These are phyloP conservation scores for Anthracocystis panici-leucophaei DNA, from an alignment of 1,284 basidiomycete species.

Conservation along the genomic window DNA sequence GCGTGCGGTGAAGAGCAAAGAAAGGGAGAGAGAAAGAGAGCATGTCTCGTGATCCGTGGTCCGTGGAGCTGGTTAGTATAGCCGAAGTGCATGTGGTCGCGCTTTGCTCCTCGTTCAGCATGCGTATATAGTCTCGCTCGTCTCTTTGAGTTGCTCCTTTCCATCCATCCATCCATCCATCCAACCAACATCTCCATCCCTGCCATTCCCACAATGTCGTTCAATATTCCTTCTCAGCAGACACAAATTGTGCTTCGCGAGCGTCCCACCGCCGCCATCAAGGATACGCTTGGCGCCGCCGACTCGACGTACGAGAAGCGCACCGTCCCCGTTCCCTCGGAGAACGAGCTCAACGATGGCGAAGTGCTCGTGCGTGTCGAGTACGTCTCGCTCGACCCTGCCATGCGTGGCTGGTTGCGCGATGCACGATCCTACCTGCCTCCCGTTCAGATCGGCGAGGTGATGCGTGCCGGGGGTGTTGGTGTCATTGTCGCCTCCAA, in stretches of 20 bases:
- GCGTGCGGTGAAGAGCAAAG: not conserved
- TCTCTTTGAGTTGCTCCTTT: not conserved
- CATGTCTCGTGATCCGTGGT: not conserved
- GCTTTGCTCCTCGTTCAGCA: not conserved
- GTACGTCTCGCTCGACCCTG: constrained; percentile 67
- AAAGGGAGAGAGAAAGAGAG: no score
- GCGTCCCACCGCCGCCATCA: constrained; percentile 64
- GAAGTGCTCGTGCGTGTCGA: constrained; percentile 66
- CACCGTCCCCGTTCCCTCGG: constrained; percentile 37
- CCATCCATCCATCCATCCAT: constrained; percentile 6
- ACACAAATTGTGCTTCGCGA: constrained; percentile 65
- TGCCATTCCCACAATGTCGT: constrained; percentile 26
- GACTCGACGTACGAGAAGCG: constrained; percentile 61
- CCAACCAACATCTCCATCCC: not conserved
- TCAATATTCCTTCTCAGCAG: constrained; percentile 36
- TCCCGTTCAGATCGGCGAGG: constrained; percentile 82
- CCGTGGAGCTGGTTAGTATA: constrained; percentile 6
- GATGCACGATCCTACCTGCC: constrained; percentile 74
- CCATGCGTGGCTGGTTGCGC: constrained; percentile 83
- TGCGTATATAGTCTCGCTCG: not conserved
- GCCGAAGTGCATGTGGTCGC: not conserved
- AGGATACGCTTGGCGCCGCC: constrained; percentile 45
- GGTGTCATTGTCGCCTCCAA: constrained; percentile 75
- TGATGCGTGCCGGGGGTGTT: constrained; percentile 80
- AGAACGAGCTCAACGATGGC: constrained; percentile 53